Conservation (phyloP, 495 filamentous ascomycete genomes). For the Daldinia vernicosa region DNA sequence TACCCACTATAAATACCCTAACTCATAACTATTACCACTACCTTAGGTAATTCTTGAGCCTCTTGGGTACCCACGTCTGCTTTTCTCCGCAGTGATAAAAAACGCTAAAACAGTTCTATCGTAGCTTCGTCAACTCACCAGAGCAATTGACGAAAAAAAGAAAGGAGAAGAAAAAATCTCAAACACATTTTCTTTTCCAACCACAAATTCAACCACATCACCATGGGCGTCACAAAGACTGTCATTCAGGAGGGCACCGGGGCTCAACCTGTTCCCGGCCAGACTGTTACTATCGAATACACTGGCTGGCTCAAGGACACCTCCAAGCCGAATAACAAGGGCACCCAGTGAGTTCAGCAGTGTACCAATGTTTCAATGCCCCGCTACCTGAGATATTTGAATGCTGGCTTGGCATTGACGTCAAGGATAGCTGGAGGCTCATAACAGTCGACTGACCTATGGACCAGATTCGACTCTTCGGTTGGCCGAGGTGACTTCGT, state of each 20-base stretch:
- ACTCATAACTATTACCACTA: neutral
- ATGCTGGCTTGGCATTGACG: slow-evolving; percentile 27
- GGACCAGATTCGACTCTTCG: slow-evolving; percentile 80
- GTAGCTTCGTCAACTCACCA: slow-evolving; percentile 23
- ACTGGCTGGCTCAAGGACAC: slow-evolving; percentile 81
- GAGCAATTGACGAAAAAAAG: slow-evolving; percentile 11
- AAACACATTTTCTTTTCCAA: neutral
- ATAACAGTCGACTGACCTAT: slow-evolving; percentile 24
- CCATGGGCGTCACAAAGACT: slow-evolving; percentile 63
- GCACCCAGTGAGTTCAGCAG: slow-evolving; percentile 51
- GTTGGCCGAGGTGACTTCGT: slow-evolving; percentile 69
- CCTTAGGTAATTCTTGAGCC: slow-evolving; percentile 30
- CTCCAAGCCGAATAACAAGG: slow-evolving; percentile 59
- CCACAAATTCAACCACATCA: slow-evolving; percentile 17
- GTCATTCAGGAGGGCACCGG: slow-evolving; percentile 54
- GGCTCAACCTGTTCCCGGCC: slow-evolving; percentile 65
- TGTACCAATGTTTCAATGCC: slow-evolving; percentile 5
- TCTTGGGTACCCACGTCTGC: slow-evolving; percentile 18
- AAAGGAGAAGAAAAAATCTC: neutral
- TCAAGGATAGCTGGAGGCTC: slow-evolving; percentile 15
- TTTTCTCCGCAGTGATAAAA: slow-evolving; percentile 31
- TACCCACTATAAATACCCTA: neutral
- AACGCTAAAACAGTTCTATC: slow-evolving; percentile 34
- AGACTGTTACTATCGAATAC: slow-evolving; percentile 82
- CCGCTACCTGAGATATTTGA: slow-evolving; percentile 1